Evolutionary conservation across 2,329 filamentous ascomycete species (phyloP), one percentile per base, ranked within the genome.

Genomic region (Aspergillus awamori): DNA sequence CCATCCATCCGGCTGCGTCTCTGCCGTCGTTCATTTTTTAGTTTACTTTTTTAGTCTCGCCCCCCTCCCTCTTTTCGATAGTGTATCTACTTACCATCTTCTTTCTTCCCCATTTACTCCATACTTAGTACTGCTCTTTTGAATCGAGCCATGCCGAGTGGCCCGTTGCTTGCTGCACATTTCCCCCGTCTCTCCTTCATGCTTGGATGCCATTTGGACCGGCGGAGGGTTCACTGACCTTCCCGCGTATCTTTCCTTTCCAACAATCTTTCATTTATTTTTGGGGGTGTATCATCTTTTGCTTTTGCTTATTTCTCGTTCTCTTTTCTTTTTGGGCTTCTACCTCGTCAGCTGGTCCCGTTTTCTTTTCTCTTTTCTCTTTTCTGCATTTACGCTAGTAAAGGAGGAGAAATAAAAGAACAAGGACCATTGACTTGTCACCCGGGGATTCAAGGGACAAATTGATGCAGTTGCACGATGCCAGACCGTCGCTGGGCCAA

Each of bases 401-500:
- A 20, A 36, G 15, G 33, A 15, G 30, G 30, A 57, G 49, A 13
- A 30, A 51, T 67, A 11, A 15, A 36, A 36, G 20, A 20, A 20
- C 20, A 20, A 36, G 33, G 33, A 36, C 11, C 22, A 24, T 33
- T 20, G n/a, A 30, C 15, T 11, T 24, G 10, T 11, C 28, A 8
- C 15, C 8, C 26, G 24, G 24, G n/a, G 4, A 17, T 8, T 33
- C 33, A 26, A n/a, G 28, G 4, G 26, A 26, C 53, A 28, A 33
- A 13, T 47, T 39, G 20, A 22, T 56, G 39, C 39, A 56, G 7
- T 33, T 47, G 41, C 41, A 74, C 61, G 49, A 74, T 75, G 73
- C 66, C 71, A 36, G 73, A 76, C 63, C 66, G 73, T 49, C 68
- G 75, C 36, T 75, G 74, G 66, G 71, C 72, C 66, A 69, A 75